These are phyloP conservation scores for Limonomyces culmigenus DNA, from an alignment of 1,284 basidiomycete species.

Conservation along the genomic window DNA sequence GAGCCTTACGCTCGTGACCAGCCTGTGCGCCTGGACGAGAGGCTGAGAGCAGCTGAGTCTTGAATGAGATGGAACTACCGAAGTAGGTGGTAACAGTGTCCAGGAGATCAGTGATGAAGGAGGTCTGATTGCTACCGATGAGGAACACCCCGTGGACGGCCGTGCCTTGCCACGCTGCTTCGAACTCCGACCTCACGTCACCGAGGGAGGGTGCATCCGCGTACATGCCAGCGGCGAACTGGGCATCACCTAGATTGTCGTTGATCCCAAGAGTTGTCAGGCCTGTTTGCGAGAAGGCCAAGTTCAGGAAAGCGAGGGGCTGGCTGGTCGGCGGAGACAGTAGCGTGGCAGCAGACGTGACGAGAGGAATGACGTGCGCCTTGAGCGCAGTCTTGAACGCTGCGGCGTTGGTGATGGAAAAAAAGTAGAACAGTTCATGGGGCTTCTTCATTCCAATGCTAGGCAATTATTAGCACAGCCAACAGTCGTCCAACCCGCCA, in stretches of 20 bases:
- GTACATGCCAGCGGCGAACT: conserved; percentile 11
- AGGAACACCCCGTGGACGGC: conserved; percentile 21
- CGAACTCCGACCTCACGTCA: conserved; percentile 12
- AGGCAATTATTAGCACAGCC: background rate
- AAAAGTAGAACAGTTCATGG: conserved; percentile 17
- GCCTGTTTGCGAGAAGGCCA: conserved; percentile 17
- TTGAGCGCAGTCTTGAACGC: conserved; percentile 8
- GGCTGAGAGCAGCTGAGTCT: conserved; percentile 14
- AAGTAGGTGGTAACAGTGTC: conserved; percentile 9
- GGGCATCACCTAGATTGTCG: conserved; percentile 16
- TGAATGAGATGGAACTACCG: conserved; percentile 8
- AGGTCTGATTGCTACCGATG: background rate
- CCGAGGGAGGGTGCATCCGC: background rate
- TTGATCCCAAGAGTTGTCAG: conserved; percentile 16
- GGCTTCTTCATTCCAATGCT: conserved; percentile 16
- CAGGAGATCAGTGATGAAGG: background rate
- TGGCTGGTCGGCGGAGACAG: conserved; percentile 10
- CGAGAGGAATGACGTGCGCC: conserved; percentile 3
- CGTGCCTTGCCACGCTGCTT: conserved; percentile 15
- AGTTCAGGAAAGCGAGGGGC: conserved; percentile 15
- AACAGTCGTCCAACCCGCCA: background rate
- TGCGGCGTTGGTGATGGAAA: conserved; percentile 12
- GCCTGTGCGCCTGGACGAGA: conserved; percentile 17
- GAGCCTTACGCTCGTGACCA: conserved; percentile 16
- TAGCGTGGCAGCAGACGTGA: background rate